Base-by-base conservation (phyloP, 2,329 filamentous ascomycete species). In the Geoglossum cookeanum region DNA sequence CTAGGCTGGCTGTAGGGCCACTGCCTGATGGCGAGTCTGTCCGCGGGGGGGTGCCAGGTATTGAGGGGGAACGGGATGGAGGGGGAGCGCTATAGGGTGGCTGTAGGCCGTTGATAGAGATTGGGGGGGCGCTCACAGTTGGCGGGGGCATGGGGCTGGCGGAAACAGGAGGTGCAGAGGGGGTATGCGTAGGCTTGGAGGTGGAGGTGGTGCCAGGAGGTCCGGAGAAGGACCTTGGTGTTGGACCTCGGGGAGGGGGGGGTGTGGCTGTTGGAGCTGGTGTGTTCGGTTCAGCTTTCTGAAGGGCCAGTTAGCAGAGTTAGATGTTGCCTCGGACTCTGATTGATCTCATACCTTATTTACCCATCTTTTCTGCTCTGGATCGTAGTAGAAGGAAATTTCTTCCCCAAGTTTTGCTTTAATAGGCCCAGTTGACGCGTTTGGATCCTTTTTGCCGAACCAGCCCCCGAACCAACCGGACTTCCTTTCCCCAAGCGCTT, bases 281-380 rank as follows among this genome's bases (percentile, higher is more conserved):
- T 52, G 74, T 71, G 30, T 73, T 67, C n/a, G 72, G 70, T 29
- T 75, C 67, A 33, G 77, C 74, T 61, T 80, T 78, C 27, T 22
- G 17, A 9, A 37, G 7, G 4, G 30, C 5, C n/a, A 22, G 49
- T 53, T 22, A 53, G 49, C 3, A 35, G 17, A 37, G 49, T 6
- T 6, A 5, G 17, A 33, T 52, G 17, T 35, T 32, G 7, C 2
- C 78, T 73, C 73, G n/a, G 39, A 7, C 72, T 72, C 48, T 78
- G 78, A 57, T 85, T 83, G 6, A 79, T 78, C 13, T 73, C 73
- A 80, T 68, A 95, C 96, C 75, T 96, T 96, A 74, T 98, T 97
- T 68, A 98, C 77, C 94, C 94, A 98, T 68, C 92, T 89, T 74
- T 94, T 94, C 56, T 95, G 78, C n/a, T 96, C 87, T 1, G 89